Evolutionary conservation across 2,329 filamentous ascomycete species (phyloP).

Genomic region (Aureobasidium musti): DNA sequence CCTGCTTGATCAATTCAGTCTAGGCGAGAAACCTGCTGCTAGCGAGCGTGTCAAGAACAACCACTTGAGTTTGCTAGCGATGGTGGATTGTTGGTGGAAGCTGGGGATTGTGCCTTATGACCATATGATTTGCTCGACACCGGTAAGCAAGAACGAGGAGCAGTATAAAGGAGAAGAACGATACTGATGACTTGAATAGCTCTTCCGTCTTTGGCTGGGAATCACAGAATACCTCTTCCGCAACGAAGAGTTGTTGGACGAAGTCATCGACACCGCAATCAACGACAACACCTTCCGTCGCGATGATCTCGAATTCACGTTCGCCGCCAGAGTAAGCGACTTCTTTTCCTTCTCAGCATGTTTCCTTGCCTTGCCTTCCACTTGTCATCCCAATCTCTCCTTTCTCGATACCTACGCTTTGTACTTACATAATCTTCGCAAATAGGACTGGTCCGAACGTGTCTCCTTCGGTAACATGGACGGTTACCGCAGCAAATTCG

Average conservation of each 20-base stretch:
- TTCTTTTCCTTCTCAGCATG: background rate
- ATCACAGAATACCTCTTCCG: slow-evolving; percentile 97
- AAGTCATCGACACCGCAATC: slow-evolving; percentile 81
- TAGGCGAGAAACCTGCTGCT: slow-evolving; percentile 67
- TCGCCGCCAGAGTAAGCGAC: slow-evolving; percentile 70
- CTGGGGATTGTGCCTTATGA: slow-evolving; percentile 94
- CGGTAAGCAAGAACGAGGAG: slow-evolving; percentile 51
- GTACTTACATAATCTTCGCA: no score
- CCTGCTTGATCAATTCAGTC: slow-evolving; percentile 83
- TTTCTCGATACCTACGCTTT: no score
- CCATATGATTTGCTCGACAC: slow-evolving; percentile 99
- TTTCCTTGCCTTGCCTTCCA: background rate
- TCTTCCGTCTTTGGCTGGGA: slow-evolving; percentile 94
- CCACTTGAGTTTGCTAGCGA: slow-evolving; percentile 87
- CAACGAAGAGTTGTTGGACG: slow-evolving; percentile 75
- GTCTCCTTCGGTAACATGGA: slow-evolving; percentile 91
- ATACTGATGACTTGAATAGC: slow-evolving; percentile 38
- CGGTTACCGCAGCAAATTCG: slow-evolving; percentile 87
- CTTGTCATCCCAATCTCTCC: no score
- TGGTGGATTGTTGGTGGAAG: slow-evolving; percentile 98
- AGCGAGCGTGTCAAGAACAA: slow-evolving; percentile 77
- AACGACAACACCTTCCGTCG: slow-evolving; percentile 90
- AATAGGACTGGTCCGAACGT: slow-evolving; percentile 83
- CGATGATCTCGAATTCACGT: slow-evolving; percentile 96
- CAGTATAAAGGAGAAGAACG: no score